Percentiles rank a stretch among this genome's conserved stretches.
These are phyloP conservation scores for Penicillium bialowiezense DNA, from an alignment of 495 filamentous ascomycete genomes.

Conservation along the genomic window DNA sequence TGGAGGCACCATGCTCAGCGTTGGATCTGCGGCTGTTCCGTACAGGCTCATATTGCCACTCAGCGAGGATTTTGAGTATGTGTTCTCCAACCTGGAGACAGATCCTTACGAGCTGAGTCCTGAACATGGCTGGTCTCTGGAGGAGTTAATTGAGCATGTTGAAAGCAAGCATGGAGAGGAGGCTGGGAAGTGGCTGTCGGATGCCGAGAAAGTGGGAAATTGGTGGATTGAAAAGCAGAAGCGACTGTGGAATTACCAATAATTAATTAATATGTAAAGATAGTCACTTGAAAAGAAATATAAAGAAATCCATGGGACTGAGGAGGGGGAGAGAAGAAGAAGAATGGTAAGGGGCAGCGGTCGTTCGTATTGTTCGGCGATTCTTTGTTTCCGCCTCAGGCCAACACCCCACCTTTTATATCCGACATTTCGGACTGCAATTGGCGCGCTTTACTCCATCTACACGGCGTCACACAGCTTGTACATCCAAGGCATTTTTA, in stretches of 20 bases:
- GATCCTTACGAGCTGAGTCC: slow-evolving; percentile 36
- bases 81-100: slow-evolving; percentile 30
- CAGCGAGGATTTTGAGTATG: slow-evolving; percentile 33
- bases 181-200: slow-evolving; percentile 34
- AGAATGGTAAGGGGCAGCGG: slow-evolving; percentile 3
- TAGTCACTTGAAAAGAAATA: too few species aligned
- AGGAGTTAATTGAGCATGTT: slow-evolving; percentile 24
- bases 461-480: too few species aligned
- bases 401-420: slow-evolving; percentile 14
- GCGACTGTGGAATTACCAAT: slow-evolving; percentile 27
- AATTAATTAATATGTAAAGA: too few species aligned
- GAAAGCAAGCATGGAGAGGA: slow-evolving; percentile 29
- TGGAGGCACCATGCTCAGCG: slow-evolving; percentile 39
- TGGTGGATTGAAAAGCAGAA: slow-evolving; percentile 39
- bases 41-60: slow-evolving; percentile 43
- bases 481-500: too few species aligned
- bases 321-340: slow-evolving; percentile 1
- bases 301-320: too few species aligned
- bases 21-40: slow-evolving; percentile 36
- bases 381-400: slow-evolving; percentile 19
- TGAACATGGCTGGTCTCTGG: slow-evolving; percentile 31
- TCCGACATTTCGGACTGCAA: too few species aligned
- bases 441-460: too few species aligned
- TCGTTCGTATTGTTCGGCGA: slow-evolving; percentile 13
- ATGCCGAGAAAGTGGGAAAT: slow-evolving; percentile 35